Conservation (phyloP, 176 grass and related monocot species). For the Oryza meyeriana region DNA sequence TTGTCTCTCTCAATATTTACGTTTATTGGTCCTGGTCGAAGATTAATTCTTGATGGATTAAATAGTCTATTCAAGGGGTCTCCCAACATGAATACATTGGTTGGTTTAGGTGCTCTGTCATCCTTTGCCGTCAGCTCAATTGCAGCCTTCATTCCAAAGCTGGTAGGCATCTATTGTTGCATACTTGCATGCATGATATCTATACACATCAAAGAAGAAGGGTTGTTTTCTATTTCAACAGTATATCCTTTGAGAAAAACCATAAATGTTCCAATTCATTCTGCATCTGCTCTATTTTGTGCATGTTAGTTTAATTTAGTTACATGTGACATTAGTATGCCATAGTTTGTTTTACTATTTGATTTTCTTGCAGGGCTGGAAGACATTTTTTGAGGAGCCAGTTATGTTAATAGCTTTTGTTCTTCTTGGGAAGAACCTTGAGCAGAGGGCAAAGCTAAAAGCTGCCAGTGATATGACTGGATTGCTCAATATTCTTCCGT, state of each 20-base stretch:
- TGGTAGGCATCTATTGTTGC: conserved; percentile 47
- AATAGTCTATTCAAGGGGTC: conserved; percentile 75
- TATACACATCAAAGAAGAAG: neutral
- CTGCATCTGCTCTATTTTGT: conserved; percentile 11
- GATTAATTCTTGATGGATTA: conserved; percentile 80
- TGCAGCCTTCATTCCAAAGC: conserved; percentile 79
- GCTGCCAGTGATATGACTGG: conserved; percentile 98
- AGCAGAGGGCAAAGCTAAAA: conserved; percentile 93
- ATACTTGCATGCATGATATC: conserved; percentile 18
- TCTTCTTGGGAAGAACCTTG: conserved; percentile 93
- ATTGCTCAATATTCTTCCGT: conserved; percentile 91
- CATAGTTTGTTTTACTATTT: conserved; percentile 33
- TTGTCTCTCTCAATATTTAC: conserved; percentile 92
- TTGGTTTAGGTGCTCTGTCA: conserved; percentile 93
- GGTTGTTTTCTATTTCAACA: neutral
- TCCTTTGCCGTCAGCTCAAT: conserved; percentile 88
- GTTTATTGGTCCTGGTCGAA: conserved; percentile 80
- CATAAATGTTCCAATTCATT: conserved; percentile 27
- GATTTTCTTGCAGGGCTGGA: conserved; percentile 78
- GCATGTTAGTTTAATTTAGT: neutral
- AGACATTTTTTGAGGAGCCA: conserved; percentile 98
- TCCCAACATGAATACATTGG: conserved; percentile 95
- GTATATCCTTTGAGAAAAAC: neutral
- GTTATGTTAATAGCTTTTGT: conserved; percentile 99
- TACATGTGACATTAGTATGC: neutral